Conservation (phyloP, 305 asterid species). For the Fraxinus latifolia region DNA sequence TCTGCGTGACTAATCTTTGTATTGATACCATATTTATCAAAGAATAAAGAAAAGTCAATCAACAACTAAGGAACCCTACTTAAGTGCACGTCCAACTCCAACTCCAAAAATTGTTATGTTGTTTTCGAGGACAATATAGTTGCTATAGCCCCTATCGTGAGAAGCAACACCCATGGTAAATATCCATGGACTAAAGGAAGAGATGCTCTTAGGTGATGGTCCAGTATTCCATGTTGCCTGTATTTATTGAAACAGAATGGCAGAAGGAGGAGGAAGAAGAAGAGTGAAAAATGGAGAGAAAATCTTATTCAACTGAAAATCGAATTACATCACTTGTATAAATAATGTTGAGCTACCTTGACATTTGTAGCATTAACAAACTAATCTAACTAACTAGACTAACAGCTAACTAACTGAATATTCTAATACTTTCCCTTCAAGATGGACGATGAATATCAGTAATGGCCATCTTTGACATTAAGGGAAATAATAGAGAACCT, state of each 20-base stretch:
- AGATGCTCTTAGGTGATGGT: conserved; percentile 85
- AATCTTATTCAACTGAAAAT: no score
- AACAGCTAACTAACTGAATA: no score
- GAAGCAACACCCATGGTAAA: conserved; percentile 92
- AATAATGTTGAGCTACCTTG: no score
- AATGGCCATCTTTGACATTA: no score
- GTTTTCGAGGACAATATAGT: conserved; percentile 81
- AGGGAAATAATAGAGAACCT: no score
- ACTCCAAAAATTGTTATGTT: conserved; percentile 65
- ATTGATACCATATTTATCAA: neutral
- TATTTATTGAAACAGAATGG: conserved; percentile 18
- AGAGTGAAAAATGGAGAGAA: no score
- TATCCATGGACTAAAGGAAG: conserved; percentile 97
- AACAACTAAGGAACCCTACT: conserved; percentile 29
- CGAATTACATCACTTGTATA: no score
- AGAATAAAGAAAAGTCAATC: conserved; percentile 1
- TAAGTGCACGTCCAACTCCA: conserved; percentile 90
- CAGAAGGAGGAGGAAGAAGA: no score
- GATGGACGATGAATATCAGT: no score
- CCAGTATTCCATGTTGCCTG: conserved; percentile 99
- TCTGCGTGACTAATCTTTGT: neutral
- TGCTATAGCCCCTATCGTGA: conserved; percentile 75
- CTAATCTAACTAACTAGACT: no score
- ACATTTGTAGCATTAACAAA: no score
- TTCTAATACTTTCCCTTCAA: no score